Conservation (phyloP, 208 protist genomes). For the Acanthamoeba culbertsoni region DNA sequence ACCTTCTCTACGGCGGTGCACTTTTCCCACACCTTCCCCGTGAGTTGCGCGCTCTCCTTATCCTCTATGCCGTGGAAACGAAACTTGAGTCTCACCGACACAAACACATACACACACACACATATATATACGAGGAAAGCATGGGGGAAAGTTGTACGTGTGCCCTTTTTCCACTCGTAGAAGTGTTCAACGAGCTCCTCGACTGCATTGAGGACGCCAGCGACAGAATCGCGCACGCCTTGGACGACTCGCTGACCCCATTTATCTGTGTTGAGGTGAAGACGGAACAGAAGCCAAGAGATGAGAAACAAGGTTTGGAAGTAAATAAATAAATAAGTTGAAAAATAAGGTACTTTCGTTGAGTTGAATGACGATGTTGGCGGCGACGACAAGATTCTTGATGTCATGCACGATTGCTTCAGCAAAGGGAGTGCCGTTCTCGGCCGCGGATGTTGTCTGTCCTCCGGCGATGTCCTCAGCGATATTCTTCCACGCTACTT, state of each 20-base stretch:
- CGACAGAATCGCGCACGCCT: neutral
- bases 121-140: too few relatives aligned
- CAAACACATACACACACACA: too few relatives aligned
- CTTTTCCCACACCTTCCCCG: slow-evolving; percentile 16
- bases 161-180: slow-evolving; percentile 3
- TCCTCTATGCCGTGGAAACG: neutral
- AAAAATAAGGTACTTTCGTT: neutral
- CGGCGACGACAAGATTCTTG: slow-evolving; percentile 44
- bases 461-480: slow-evolving; percentile 14
- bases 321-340: too few relatives aligned
- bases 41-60: neutral
- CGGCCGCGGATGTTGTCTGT: neutral
- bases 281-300: neutral
- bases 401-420: neutral
- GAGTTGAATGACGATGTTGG: slow-evolving; percentile 7
- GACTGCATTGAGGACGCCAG: neutral
- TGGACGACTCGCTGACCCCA: neutral
- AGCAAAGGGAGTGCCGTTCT: neutral
- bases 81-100: neutral
- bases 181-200: neutral
- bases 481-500: slow-evolving; percentile 36
- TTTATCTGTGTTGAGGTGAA: neutral
- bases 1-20: slow-evolving; percentile 10
- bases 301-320: neutral
- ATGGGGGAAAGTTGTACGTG: neutral